Conservation (phyloP, 2,329 filamentous ascomycete species). For the Decorospora gaudefroyi region DNA sequence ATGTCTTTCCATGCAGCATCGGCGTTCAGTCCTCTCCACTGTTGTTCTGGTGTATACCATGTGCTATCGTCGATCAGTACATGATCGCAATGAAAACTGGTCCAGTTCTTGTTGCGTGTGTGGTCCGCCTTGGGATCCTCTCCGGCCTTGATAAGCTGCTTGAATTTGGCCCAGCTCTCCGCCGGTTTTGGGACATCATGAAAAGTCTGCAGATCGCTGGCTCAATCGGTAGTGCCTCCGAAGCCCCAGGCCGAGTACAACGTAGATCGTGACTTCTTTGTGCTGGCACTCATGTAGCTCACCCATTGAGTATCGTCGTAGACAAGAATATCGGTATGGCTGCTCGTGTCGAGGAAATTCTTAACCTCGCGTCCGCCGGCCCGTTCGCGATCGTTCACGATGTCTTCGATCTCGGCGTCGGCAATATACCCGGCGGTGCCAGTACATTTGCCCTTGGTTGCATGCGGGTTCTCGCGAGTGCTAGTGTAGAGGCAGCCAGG, state of each 20-base stretch:
- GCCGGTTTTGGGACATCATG: neutral
- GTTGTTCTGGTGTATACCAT: neutral
- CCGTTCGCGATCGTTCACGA: no score
- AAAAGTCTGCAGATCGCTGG: no score
- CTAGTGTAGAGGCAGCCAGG: constrained; percentile 46
- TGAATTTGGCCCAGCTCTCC: neutral
- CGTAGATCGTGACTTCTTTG: neutral
- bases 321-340: constrained; percentile 2
- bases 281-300: neutral
- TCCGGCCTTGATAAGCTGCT: neutral
- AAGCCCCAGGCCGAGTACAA: neutral
- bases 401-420: constrained; percentile 50
- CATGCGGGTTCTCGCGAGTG: constrained; percentile 28
- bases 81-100: neutral
- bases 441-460: constrained; percentile 46
- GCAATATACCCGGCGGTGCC: constrained; percentile 48
- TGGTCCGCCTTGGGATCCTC: constrained; percentile 2
- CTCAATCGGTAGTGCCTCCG: neutral
- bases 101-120: constrained; percentile 6
- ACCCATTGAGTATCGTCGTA: neutral
- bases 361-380: neutral
- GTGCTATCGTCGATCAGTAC: neutral
- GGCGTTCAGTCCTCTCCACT: constrained; percentile 1
- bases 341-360: neutral
- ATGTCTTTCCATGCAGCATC: constrained; percentile 6